Evolutionary conservation across 192 early-diverging fungal species (phyloP), one percentile per base, ranked within the genome.

Genomic region (Linnemannia zychae): DNA sequence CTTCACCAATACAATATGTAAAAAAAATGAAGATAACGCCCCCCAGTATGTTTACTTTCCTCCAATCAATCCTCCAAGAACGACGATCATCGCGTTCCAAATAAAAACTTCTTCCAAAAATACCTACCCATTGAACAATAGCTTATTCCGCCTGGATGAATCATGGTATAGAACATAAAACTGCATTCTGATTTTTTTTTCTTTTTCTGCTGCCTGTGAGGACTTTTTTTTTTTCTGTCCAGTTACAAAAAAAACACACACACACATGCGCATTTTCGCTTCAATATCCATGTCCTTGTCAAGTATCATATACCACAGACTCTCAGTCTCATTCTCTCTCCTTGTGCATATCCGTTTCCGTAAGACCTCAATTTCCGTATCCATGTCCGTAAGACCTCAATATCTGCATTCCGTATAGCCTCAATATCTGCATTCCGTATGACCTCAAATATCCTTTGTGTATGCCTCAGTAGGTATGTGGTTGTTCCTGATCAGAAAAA

Each of bases 291-390:
- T 44, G 40, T 44, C 40, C 40, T 6, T 44, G 40, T 44, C 40
- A 3, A 44, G 9, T 44, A 44, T 44, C 40, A 44, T 6, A 44
- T 44, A 6, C 40, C 40, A 6, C 40, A 44, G 40, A 44, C 31
- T 69, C 76, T 74, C 73, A 57, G 37, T 31, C 73, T 74, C 71
- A n/a, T n/a, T 53, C 47, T 49, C n/a, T 72, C 24, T 53, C 47
- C 48, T 7, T 73, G 49, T 33, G 16, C 33, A 2, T 73, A 46
- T 36, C 46, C 48, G 47, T 74, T 24, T 44, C 9, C 4, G 40
- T 44, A 6, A n/a, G 40, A 44, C 40, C 40, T 44, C 40, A 44
- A 44, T 44, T n/a, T 44, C 40, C 40, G 40, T 44, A 6, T 44
- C 40, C 40, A 44, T 44, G 40, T 44, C 40, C 40, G 40, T 6